Evolutionary conservation across 1,284 basidiomycete species (phyloP).

Genomic region (Microbotryomycetes sp.): DNA sequence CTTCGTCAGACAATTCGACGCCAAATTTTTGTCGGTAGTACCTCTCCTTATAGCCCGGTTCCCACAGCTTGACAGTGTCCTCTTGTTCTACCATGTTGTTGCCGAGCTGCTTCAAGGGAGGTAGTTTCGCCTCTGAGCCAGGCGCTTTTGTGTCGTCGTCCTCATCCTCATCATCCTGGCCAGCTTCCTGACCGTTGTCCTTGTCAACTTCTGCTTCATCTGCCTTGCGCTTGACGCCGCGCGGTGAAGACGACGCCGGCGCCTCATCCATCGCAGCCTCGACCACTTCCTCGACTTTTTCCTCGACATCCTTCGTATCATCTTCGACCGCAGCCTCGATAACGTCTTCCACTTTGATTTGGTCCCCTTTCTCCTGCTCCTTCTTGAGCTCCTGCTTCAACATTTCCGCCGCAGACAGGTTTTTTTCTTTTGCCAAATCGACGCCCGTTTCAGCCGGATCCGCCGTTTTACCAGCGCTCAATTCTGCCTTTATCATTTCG

Average conservation of each 20-base stretch:
- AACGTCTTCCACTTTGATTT: not conserved
- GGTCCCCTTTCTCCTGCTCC: not conserved
- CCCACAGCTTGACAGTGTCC: constrained; percentile 90
- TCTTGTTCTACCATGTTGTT: constrained; percentile 84
- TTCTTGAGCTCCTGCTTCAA: constrained; percentile 76
- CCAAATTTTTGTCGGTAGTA: constrained; percentile 96
- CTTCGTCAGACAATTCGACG: constrained; percentile 60
- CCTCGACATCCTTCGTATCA: constrained; percentile 17
- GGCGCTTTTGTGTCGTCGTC: constrained; percentile 38
- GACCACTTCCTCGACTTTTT: constrained; percentile 14
- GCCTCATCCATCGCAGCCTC: constrained; percentile 17
- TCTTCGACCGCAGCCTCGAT: constrained; percentile 7
- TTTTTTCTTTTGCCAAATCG: constrained; percentile 41
- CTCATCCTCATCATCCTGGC: constrained; percentile 37
- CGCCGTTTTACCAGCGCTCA: constrained; percentile 50
- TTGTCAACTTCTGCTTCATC: constrained; percentile 43
- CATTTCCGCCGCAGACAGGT: constrained; percentile 87
- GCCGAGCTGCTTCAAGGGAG: constrained; percentile 47
- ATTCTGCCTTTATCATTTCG: constrained; percentile 83
- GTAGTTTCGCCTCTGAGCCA: constrained; percentile 28
- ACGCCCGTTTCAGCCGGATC: constrained; percentile 17
- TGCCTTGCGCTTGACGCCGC: constrained; percentile 62
- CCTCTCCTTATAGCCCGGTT: constrained; percentile 87
- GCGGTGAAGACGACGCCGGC: constrained; percentile 30
- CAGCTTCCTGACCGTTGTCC: constrained; percentile 13